Conservation (phyloP, 352 stramenopile genomes). For the Pythium dissimile region DNA sequence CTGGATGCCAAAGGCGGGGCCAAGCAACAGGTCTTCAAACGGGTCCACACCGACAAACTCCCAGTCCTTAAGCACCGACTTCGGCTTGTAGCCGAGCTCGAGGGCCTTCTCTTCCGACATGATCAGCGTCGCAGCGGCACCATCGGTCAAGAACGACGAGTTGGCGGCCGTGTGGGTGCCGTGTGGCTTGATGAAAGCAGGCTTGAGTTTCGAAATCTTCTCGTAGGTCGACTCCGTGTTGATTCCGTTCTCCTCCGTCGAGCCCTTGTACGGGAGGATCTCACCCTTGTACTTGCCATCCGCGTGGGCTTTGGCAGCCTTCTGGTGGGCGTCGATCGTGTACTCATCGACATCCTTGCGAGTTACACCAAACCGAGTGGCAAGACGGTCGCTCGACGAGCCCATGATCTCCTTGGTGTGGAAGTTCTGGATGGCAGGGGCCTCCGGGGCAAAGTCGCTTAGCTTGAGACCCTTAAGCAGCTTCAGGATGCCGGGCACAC, state of each 20-base stretch:
- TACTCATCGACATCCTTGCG: constrained; percentile 97
- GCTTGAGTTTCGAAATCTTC: constrained; percentile 95
- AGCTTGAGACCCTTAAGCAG: constrained; percentile 94
- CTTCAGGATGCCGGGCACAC: constrained; percentile 82
- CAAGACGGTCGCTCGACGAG: constrained; percentile 94
- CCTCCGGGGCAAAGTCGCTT: constrained; percentile 89
- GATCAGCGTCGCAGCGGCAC: constrained; percentile 93
- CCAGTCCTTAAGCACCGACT: constrained; percentile 94
- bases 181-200: constrained; percentile 98
- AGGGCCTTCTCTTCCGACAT: constrained; percentile 96
- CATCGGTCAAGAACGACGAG: constrained; percentile 97
- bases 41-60: constrained; percentile 97
- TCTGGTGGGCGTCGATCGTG: constrained; percentile 92
- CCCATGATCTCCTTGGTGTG: constrained; percentile 99
- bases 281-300: constrained; percentile 93
- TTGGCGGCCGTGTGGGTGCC: constrained; percentile 98
- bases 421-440: constrained; percentile 98
- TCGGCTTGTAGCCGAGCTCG: constrained; percentile 94
- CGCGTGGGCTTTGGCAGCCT: constrained; percentile 93
- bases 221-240: constrained; percentile 94
- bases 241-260: constrained; percentile 96
- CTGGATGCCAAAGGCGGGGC: constrained; percentile 94
- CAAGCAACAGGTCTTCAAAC: constrained; percentile 93
- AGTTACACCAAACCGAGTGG: constrained; percentile 93
- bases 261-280: constrained; percentile 94